Conservation (phyloP, 2,329 filamentous ascomycete species). For the Aspergillus ruber region DNA sequence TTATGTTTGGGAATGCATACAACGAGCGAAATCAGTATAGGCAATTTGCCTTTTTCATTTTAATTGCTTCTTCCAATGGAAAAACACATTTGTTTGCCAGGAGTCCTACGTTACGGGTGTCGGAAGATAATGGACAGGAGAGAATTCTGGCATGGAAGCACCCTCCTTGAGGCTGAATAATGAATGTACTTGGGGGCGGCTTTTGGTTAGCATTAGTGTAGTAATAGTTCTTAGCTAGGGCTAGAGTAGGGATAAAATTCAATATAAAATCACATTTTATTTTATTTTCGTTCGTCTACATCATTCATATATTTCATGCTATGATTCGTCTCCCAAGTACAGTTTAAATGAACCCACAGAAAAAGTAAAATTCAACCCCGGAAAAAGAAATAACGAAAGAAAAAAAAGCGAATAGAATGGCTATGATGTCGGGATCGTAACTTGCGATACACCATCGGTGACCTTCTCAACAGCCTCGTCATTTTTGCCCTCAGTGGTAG, state of each 20-base stretch:
- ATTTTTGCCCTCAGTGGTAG: conserved; percentile 16
- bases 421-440: conserved; percentile 36
- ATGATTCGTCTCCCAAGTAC: no score
- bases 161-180: no score
- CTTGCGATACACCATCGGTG: conserved; percentile 36
- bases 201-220: conserved; percentile 1
- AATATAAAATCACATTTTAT: no score
- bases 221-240: not conserved
- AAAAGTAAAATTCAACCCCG: not conserved
- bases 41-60: conserved; percentile 1
- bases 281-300: no score
- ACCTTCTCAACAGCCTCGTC: conserved; percentile 36
- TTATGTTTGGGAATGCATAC: conserved; percentile 14
- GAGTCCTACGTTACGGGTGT: not conserved
- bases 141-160: not conserved
- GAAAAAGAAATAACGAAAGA: not conserved
- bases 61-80: not conserved
- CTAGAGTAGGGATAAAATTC: no score
- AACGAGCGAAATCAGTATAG: conserved; percentile 10
- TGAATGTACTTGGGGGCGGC: not conserved
- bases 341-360: no score
- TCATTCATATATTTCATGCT: no score
- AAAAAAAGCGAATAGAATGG: not conserved
- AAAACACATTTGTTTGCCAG: not conserved
- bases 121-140: not conserved